These are phyloP conservation scores for Ceratocystis eucalypticola DNA, from an alignment of 2,329 filamentous ascomycete genomes.

Conservation along the genomic window DNA sequence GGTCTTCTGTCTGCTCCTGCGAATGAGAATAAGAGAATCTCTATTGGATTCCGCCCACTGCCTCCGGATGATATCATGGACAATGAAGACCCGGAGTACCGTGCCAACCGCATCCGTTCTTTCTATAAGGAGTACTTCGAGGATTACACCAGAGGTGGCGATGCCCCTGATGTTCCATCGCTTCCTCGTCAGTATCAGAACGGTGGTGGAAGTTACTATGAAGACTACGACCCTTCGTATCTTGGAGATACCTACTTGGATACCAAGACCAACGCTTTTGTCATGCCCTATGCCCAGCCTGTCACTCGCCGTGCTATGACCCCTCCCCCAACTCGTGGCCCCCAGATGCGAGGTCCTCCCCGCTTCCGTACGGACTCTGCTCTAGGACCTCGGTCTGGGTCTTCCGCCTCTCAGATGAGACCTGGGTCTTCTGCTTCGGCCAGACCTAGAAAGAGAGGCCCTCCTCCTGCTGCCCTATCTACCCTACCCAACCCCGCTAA, in stretches of 20 bases:
- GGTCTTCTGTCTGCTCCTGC: constrained; percentile 40
- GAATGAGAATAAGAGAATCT: constrained; percentile 45
- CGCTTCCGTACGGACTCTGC: constrained; percentile 23
- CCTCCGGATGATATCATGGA: constrained; percentile 69
- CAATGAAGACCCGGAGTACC: constrained; percentile 80
- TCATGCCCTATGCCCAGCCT: constrained; percentile 73
- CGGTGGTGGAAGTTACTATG: constrained; percentile 41
- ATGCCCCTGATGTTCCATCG: constrained; percentile 29
- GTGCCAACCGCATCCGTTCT: constrained; percentile 90
- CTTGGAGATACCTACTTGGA: constrained; percentile 57
- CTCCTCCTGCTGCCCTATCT: constrained; percentile 59
- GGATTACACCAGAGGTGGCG: constrained; percentile 44
- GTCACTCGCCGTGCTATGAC: constrained; percentile 89
- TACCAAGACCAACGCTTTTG: constrained; percentile 54
- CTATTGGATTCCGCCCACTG: constrained; percentile 65
- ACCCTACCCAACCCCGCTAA: constrained; percentile 76
- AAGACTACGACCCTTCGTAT: constrained; percentile 62
- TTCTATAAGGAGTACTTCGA: constrained; percentile 99
- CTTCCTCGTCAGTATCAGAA: constrained; percentile 26
- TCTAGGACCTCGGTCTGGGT: constrained; percentile 24
- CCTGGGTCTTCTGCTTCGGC: constrained; percentile 53
- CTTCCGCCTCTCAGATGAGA: constrained; percentile 29
- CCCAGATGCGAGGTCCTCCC: constrained; percentile 33
- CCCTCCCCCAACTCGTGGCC: constrained; percentile 53
- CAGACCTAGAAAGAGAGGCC: constrained; percentile 27